Evolutionary conservation across 306 rosid genomes (phyloP).

Genomic region (Nissolia schottii): DNA sequence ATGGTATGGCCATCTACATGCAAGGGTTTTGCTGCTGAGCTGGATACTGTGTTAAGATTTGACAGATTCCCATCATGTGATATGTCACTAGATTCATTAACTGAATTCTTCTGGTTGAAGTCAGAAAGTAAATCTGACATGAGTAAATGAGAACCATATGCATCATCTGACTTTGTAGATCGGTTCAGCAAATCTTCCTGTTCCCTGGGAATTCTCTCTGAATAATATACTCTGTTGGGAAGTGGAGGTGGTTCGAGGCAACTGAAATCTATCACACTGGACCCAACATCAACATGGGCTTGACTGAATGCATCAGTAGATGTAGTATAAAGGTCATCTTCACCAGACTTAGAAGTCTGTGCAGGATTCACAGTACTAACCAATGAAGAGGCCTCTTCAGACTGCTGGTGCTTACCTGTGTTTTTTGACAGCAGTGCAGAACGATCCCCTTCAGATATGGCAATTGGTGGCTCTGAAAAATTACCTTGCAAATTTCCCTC

Average conservation of each 20-base stretch:
- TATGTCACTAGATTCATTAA: constrained; percentile 39
- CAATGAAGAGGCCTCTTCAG: constrained; percentile 42
- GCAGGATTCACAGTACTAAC: constrained; percentile 37
- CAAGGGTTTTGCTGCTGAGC: constrained; percentile 32
- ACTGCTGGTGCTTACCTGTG: constrained; percentile 49
- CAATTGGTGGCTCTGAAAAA: constrained; percentile 39
- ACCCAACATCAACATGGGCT: constrained; percentile 44
- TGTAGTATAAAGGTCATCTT: constrained; percentile 41
- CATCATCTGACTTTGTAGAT: constrained; percentile 80
- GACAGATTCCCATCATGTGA: constrained; percentile 39
- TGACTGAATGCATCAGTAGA: constrained; percentile 41
- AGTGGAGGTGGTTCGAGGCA: constrained; percentile 62
- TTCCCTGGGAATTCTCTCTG: constrained; percentile 89
- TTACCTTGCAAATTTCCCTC: constrained; percentile 32
- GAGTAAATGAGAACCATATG: constrained; percentile 58
- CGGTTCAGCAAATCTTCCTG: constrained; percentile 77
- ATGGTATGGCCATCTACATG: constrained; percentile 37
- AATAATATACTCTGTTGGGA: constrained; percentile 71
- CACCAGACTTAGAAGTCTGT: constrained; percentile 46
- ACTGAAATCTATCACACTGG: constrained; percentile 59
- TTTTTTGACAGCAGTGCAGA: constrained; percentile 39
- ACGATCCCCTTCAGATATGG: constrained; percentile 34
- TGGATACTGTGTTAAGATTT: constrained; percentile 37
- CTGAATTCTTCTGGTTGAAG: constrained; percentile 37
- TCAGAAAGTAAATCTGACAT: constrained; percentile 59